Percentiles rank a stretch among this genome's conserved stretches.
phyloP scores from a whole-genome alignment of 2,329 filamentous ascomycete genomes.

The Fusarium keratoplasticum region DNA sequence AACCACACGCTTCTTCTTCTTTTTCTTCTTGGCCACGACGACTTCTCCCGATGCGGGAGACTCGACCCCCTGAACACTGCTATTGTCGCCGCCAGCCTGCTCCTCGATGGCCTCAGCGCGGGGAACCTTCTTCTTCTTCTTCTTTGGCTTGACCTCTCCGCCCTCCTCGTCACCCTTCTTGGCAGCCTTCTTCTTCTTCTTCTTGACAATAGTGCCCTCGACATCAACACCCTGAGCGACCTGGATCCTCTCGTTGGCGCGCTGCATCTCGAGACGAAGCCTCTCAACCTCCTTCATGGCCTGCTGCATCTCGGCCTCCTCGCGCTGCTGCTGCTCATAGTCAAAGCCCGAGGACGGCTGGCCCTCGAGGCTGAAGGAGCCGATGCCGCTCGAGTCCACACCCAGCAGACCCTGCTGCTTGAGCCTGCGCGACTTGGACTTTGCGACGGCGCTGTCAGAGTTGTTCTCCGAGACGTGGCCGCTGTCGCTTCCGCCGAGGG shows the following conservation, averaged over 20 bases:
- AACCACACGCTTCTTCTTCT: conserved; percentile 53
- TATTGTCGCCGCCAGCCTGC: conserved; percentile 29
- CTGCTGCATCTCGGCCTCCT: conserved; percentile 89
- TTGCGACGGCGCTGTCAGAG: conserved; percentile 58
- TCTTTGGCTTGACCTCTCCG: conserved; percentile 37
- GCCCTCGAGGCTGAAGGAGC: conserved; percentile 74
- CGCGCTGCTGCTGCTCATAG: conserved; percentile 75
- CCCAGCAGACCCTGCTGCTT: conserved; percentile 76
- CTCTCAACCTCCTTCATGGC: conserved; percentile 91
- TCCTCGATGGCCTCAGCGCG: conserved; percentile 27
- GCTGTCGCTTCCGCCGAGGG: conserved; percentile 66
- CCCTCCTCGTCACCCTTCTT: conserved; percentile 55
- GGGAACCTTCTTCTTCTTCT: conserved; percentile 51
- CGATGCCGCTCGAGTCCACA: conserved; percentile 87
- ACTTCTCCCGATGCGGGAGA: conserved; percentile 36
- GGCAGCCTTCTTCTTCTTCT: conserved; percentile 63
- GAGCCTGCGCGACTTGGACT: conserved; percentile 60
- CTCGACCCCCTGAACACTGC: conserved; percentile 30
- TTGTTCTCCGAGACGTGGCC: conserved; percentile 68
- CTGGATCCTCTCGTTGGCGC: conserved; percentile 80
- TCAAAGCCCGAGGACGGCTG: conserved; percentile 59
- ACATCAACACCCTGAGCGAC: conserved; percentile 74
- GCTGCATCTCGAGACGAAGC: conserved; percentile 88
- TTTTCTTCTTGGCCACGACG: conserved; percentile 61
- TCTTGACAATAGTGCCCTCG: conserved; percentile 76